Conservation (phyloP, 108 stramenopile genomes). For the Skeletonema tropicum region DNA sequence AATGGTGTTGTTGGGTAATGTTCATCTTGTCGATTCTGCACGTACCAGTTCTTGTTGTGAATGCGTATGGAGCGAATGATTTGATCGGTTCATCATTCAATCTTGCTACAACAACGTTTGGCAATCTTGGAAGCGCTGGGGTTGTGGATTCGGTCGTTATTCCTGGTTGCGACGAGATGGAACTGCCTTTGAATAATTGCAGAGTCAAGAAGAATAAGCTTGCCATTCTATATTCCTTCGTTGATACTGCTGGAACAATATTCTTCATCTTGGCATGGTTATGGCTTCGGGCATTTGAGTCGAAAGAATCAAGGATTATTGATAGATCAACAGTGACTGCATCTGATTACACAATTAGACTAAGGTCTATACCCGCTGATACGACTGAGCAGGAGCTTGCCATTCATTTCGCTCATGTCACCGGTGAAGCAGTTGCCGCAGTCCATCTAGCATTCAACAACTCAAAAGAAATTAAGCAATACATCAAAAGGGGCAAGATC, state of each 20-base stretch:
- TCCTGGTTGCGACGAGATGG: conserved; percentile 53
- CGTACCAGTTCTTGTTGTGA: conserved; percentile 52
- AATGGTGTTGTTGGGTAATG: conserved; percentile 72
- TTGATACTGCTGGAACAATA: conserved; percentile 51
- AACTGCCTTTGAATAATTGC: conserved; percentile 1
- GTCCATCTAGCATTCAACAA: conserved; percentile 71
- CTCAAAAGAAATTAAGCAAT: conserved; percentile 55
- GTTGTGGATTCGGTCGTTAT: conserved; percentile 36
- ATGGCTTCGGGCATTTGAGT: conserved; percentile 65
- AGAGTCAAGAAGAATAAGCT: conserved; percentile 42
- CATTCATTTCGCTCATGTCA: conserved; percentile 55
- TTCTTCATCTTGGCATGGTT: conserved; percentile 60
- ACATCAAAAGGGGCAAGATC: conserved; percentile 55
- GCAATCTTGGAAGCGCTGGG: conserved; percentile 55
- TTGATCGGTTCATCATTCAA: conserved; percentile 10
- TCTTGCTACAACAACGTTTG: conserved; percentile 55
- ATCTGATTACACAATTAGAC: conserved; percentile 57
- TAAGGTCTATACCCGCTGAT: conserved; percentile 52
- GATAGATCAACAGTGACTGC: conserved; percentile 57
- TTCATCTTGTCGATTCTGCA: conserved; percentile 53
- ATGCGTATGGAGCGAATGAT: conserved; percentile 40
- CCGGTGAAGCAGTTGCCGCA: conserved; percentile 52
- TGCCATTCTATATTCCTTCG: conserved; percentile 45
- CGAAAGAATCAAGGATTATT: conserved; percentile 48
- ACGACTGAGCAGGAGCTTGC: conserved; percentile 58